These are phyloP conservation scores for Leishmania lainsoni DNA, from an alignment of 208 protist genomes.

Conservation along the genomic window DNA sequence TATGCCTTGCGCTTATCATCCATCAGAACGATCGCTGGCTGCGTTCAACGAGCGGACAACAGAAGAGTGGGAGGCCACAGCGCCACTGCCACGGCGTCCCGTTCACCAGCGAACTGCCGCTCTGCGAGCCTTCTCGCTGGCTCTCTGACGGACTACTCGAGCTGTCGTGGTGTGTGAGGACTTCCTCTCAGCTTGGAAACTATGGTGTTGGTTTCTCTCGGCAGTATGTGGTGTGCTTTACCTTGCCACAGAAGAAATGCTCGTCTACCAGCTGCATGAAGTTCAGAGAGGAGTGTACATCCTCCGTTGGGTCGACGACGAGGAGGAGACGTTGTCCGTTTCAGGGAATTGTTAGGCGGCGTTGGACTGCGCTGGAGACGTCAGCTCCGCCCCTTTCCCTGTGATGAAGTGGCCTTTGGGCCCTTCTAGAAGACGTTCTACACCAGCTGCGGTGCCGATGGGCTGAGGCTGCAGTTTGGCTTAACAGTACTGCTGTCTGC, in stretches of 20 bases:
- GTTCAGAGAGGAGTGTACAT: conserved; percentile 23
- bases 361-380: conserved; percentile 24
- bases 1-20: not conserved
- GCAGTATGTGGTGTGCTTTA: not conserved
- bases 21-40: not conserved
- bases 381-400: conserved; percentile 14
- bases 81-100: not conserved
- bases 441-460: conserved; percentile 5
- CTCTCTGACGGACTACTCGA: not conserved
- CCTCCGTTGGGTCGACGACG: not conserved
- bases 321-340: conserved; percentile 13
- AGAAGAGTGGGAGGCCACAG: not conserved
- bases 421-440: conserved; percentile 14
- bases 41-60: not conserved
- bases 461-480: conserved; percentile 12
- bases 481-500: conserved; percentile 6
- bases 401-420: conserved; percentile 10
- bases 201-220: not conserved
- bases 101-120: not conserved
- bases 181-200: not conserved
- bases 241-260: not conserved
- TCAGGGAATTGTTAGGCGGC: conserved; percentile 7
- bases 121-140: not conserved
- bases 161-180: not conserved
- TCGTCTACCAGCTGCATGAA: conserved; percentile 13